Evolutionary conservation across 2,329 filamentous ascomycete species (phyloP), one percentile per base, ranked within the genome.

Genomic region (Blumeriella jaapii): DNA sequence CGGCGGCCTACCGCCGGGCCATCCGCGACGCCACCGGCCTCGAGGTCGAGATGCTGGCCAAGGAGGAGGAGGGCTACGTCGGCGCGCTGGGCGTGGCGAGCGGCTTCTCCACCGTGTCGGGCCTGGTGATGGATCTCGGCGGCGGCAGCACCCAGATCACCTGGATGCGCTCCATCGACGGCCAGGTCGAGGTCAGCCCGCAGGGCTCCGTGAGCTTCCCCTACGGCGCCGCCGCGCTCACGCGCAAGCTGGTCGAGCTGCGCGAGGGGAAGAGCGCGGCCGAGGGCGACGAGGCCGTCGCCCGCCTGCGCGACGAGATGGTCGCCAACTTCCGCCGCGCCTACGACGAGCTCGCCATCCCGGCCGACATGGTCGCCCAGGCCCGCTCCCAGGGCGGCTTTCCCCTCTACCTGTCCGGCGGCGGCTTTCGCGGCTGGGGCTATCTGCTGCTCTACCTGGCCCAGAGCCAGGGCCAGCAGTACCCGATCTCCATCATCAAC

Each of bases 401-500:
- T 40, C 67, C 68, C 3, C 61, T 83, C 1, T 82, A 81, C 44
- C 65, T 83, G 5, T 81, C 74, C 11, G 78, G 78, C 14, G 78
- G 78, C 11, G 78, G 78, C 0, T 82, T 82, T 48, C 62, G 78
- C 30, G 78, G 78, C 2, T 82, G 78, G 74, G 78, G 78, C 2
- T 82, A 80, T 49, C 57, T 82, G 9, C 64, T 82, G 24, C 53
- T 61, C 4, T 60, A 59, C 31, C 74, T 82, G 64, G 69, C 67
- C 38, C 64, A 71, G 49, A 68, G 75, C 28, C 55, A 59, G 4
- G 64, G 75, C 12, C 56, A 61, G 11, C 75, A 76, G 1, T 82
- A 82, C 49, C 78, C 78, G 0, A 75, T 82, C 13, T 74, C 77
- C 2, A 72, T 81, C 40, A 81, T 83, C 61, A 82, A 83, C 46